Conservation (phyloP, 139 green algal species). For the Haematococcus sp. region DNA sequence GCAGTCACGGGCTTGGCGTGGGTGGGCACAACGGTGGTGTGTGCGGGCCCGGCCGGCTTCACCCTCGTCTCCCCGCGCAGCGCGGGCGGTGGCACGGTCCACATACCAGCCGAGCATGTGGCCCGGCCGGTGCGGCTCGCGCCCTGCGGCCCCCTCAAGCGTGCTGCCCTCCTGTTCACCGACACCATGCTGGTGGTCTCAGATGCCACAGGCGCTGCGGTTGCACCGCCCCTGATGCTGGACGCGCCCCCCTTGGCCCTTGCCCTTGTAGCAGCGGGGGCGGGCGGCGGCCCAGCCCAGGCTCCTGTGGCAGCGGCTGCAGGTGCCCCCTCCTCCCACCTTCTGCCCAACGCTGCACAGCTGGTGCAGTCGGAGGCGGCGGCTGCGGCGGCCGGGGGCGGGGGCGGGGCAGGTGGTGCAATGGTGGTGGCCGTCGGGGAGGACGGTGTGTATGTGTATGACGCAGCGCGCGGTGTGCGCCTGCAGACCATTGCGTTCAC, state of each 20-base stretch:
- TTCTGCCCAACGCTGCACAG: not conserved
- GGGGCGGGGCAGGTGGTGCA: not conserved
- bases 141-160: too few relatives aligned
- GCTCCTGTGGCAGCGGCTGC: not conserved
- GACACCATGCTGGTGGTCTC: slow-evolving; percentile 23
- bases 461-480: not conserved
- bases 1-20: slow-evolving; percentile 3
- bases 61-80: not conserved
- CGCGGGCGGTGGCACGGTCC: not conserved
- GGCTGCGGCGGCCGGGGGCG: slow-evolving; percentile 22
- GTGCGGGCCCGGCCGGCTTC: too few relatives aligned
- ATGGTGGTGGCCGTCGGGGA: slow-evolving; percentile 22
- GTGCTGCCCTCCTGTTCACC: not conserved
- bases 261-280: too few relatives aligned
- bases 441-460: not conserved
- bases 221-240: not conserved
- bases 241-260: not conserved
- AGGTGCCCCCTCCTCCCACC: not conserved
- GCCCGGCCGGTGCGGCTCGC: too few relatives aligned
- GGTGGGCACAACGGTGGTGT: not conserved
- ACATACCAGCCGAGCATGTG: not conserved
- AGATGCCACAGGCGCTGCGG: slow-evolving; percentile 6
- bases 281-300: too few relatives aligned
- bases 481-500: slow-evolving; percentile 40
- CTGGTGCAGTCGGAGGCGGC: not conserved